Evolutionary conservation across 495 filamentous ascomycete species (phyloP).

Genomic region (Talaromyces thailandensis): DNA sequence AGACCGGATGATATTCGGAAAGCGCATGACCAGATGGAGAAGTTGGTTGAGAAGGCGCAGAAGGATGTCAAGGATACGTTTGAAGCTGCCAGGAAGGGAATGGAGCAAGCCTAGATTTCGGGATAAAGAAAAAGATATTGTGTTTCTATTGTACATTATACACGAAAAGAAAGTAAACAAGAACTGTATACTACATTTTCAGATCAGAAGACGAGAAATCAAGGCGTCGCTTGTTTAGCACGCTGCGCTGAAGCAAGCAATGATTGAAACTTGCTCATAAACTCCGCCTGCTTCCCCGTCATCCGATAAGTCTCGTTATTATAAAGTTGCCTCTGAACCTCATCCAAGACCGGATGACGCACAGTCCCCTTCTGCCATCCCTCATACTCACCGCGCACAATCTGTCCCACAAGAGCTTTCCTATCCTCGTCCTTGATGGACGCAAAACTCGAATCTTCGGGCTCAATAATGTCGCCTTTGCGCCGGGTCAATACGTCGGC

Average conservation of each 20-base stretch:
- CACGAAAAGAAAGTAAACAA: not conserved
- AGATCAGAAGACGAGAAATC: not conserved
- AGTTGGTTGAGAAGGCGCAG: slow-evolving; percentile 60
- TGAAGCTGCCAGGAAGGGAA: slow-evolving; percentile 52
- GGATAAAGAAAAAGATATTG: slow-evolving; percentile 10
- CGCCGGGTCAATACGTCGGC: slow-evolving; percentile 34
- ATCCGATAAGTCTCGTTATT: slow-evolving; percentile 39
- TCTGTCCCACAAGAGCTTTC: slow-evolving; percentile 56
- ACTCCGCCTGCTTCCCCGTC: slow-evolving; percentile 28
- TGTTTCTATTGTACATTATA: slow-evolving; percentile 14
- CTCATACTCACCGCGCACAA: slow-evolving; percentile 51
- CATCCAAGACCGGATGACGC: slow-evolving; percentile 12
- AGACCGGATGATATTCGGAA: slow-evolving; percentile 59
- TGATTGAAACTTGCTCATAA: slow-evolving; percentile 35
- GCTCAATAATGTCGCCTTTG: slow-evolving; percentile 30
- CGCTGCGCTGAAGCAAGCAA: slow-evolving; percentile 23
- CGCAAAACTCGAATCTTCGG: slow-evolving; percentile 24
- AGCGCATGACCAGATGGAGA: slow-evolving; percentile 62
- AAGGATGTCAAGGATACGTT: slow-evolving; percentile 59
- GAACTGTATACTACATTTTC: slow-evolving; percentile 7
- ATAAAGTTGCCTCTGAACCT: slow-evolving; percentile 27
- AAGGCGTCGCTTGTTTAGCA: slow-evolving; percentile 12
- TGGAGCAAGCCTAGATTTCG: slow-evolving; percentile 33
- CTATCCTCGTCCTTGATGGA: slow-evolving; percentile 48
- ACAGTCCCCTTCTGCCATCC: not conserved